Conservation (phyloP, 1,284 basidiomycete genomes). For the Trichosporon ovoides region DNA sequence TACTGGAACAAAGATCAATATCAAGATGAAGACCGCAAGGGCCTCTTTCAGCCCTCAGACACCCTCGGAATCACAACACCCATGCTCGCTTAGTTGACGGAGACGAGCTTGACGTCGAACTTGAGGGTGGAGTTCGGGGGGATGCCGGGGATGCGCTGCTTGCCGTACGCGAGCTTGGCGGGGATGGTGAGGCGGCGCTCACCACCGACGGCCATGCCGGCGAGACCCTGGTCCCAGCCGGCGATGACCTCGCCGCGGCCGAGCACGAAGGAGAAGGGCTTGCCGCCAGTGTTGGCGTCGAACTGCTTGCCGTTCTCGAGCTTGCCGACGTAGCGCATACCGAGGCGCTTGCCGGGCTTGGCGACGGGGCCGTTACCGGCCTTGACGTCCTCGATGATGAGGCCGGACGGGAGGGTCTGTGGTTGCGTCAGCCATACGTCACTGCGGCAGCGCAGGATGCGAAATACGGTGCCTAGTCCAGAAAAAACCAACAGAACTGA, state of each 20-base stretch:
- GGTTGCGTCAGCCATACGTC: neutral
- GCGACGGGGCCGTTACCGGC: conserved; percentile 73
- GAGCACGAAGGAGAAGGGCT: conserved; percentile 81
- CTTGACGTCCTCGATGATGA: conserved; percentile 73
- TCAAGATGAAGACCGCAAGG: no score
- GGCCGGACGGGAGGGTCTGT: conserved; percentile 61
- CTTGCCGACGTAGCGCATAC: conserved; percentile 69
- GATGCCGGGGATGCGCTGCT: conserved; percentile 53
- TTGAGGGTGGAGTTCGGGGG: conserved; percentile 52
- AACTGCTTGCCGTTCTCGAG: conserved; percentile 78
- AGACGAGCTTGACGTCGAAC: conserved; percentile 56
- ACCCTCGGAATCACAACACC: no score
- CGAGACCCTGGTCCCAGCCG: conserved; percentile 90
- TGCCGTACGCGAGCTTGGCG: conserved; percentile 54
- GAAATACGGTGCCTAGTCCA: neutral
- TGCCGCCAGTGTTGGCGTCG: conserved; percentile 82
- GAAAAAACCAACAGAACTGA: neutral
- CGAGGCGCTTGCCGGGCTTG: conserved; percentile 76
- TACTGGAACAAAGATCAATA: neutral
- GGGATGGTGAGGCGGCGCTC: conserved; percentile 69
- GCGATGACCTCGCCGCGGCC: conserved; percentile 89
- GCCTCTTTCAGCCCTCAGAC: no score
- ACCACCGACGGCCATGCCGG: conserved; percentile 85
- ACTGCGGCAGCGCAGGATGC: neutral
- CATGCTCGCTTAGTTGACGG: conserved; percentile 47